phyloP scores from a whole-genome alignment of 2,329 filamentous ascomycete genomes.

The Fusarium austroafricanum region DNA sequence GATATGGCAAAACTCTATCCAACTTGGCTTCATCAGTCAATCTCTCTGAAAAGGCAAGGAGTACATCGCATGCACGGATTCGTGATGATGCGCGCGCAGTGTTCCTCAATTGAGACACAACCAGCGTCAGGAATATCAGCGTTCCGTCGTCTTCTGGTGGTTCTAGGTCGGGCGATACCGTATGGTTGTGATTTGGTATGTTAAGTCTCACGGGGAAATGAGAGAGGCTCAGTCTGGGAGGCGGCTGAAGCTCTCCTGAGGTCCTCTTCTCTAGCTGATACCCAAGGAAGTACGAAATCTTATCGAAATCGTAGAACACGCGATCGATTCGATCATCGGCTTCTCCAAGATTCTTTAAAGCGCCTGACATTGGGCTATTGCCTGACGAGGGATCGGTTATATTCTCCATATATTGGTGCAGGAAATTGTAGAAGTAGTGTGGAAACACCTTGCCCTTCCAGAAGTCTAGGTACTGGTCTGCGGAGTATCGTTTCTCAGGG shows the following conservation, averaged over 20 bases:
- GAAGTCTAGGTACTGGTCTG: conserved; percentile 92
- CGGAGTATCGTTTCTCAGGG: conserved; percentile 89
- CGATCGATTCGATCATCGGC: conserved; percentile 94
- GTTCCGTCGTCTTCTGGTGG: conserved; percentile 86
- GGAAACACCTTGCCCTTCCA: conserved; percentile 95
- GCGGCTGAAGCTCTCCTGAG: conserved; percentile 43
- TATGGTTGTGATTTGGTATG: conserved; percentile 85
- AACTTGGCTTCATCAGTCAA: conserved; percentile 96
- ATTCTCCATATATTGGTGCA: conserved; percentile 97
- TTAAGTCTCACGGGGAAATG: conserved; percentile 86
- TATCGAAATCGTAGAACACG: conserved; percentile 95
- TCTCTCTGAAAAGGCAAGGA: conserved; percentile 90
- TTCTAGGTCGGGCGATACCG: conserved; percentile 69
- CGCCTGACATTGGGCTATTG: conserved; percentile 75
- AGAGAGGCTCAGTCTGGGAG: conserved; percentile 63
- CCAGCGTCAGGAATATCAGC: conserved; percentile 87
- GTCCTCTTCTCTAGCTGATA: conserved; percentile 67
- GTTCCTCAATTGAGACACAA: conserved; percentile 89
- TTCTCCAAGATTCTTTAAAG: conserved; percentile 79
- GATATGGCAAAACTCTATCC: conserved; percentile 90
- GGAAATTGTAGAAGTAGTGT: conserved; percentile 95
- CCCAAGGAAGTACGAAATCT: conserved; percentile 93
- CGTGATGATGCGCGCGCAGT: conserved; percentile 90
- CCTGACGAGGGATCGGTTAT: conserved; percentile 92
- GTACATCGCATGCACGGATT: conserved; percentile 87